phyloP scores from a whole-genome alignment of 805 yeast genomes.

The Helenozyma rhizophorensis region DNA sequence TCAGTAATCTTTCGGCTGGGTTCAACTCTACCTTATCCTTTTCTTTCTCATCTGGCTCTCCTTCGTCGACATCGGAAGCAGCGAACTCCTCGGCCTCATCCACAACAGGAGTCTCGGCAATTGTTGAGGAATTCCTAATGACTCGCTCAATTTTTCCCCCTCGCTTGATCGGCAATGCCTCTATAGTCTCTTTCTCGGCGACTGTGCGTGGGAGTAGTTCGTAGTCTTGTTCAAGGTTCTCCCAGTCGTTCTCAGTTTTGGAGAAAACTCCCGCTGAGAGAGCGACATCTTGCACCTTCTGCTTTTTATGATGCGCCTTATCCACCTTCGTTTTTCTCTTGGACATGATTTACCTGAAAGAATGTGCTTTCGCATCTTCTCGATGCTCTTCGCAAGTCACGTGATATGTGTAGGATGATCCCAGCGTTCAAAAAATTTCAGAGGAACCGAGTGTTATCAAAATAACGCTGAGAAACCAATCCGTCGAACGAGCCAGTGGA shows the following conservation, averaged over 20 bases:
- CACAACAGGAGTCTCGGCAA: too few relatives aligned
- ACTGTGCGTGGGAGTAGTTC: slow-evolving; percentile 67
- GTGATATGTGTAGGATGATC: too few relatives aligned
- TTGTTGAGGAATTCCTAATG: slow-evolving; percentile 25
- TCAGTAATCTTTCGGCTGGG: slow-evolving; percentile 45
- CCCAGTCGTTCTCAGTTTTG: slow-evolving; percentile 42
- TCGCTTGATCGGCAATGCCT: slow-evolving; percentile 75
- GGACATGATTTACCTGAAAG: slow-evolving; percentile 10
- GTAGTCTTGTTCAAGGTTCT: slow-evolving; percentile 74
- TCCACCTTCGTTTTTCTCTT: slow-evolving; percentile 10
- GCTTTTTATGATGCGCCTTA: slow-evolving; percentile 22
- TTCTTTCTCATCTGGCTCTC: slow-evolving; percentile 26
- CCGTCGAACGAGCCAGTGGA: too few relatives aligned
- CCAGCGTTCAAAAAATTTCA: too few relatives aligned
- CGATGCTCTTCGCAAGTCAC: too few relatives aligned
- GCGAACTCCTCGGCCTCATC: too few relatives aligned
- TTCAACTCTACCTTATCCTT: slow-evolving; percentile 28
- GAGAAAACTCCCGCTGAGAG: slow-evolving; percentile 33
- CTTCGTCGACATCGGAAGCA: too few relatives aligned
- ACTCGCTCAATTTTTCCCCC: slow-evolving; percentile 73
- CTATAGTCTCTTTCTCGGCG: slow-evolving; percentile 43
- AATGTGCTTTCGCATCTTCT: too few relatives aligned
- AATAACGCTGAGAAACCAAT: too few relatives aligned
- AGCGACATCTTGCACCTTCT: slow-evolving; percentile 37
- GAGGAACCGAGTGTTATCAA: too few relatives aligned